A percentile compares a stretch with the other conserved stretches of the same genome.
These are phyloP conservation scores for sunflower (Helianthus annuus) DNA, from an alignment of 129 eudicot genomes.

Conservation along the genomic window HanXRQr2.0-SUNRISE NC_035448.2:52945849-52946348, in stretches of 20 bases:
- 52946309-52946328: not conserved
- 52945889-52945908: conserved; percentile 87
- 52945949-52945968: conserved; percentile 51
- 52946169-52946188: not conserved
- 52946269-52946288: conserved; percentile 62
- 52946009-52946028: not conserved
- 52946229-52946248: conserved; percentile 81
- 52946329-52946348: not conserved
- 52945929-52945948: conserved; percentile 61
- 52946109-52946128: conserved; percentile 96
- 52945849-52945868: conserved; percentile 56
- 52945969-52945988: not conserved
- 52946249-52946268: conserved; percentile 72
- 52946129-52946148: conserved; percentile 97
- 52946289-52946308: conserved; percentile 5
- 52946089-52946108: conserved; percentile 87
- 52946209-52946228: not conserved
- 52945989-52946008: not conserved
- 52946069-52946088: conserved; percentile 73
- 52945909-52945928: conserved; percentile 65
- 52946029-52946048: no score
- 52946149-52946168: not conserved
- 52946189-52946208: not conserved
- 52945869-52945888: conserved; percentile 86
- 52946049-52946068: conserved; percentile 57